phyloP scores from a whole-genome alignment of 495 filamentous ascomycete species.

The Viridothelium virens region DNA sequence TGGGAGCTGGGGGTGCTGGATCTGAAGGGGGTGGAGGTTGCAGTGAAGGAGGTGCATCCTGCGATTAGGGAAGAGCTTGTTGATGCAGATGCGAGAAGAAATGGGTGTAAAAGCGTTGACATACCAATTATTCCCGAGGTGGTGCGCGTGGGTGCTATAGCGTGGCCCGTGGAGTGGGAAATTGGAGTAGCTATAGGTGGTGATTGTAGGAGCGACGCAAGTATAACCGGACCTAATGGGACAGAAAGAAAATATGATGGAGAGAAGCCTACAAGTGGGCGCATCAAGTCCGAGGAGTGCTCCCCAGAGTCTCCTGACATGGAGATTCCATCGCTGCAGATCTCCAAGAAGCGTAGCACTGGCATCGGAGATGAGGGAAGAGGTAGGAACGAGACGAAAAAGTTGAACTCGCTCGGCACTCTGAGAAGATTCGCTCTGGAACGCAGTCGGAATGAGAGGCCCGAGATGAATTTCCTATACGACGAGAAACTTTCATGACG shows the following conservation, averaged over 20 bases:
- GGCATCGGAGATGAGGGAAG: background rate
- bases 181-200: background rate
- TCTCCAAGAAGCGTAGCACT: background rate
- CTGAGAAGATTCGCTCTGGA: background rate
- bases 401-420: background rate
- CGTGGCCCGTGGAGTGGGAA: conserved; percentile 2
- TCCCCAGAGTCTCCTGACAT: background rate
- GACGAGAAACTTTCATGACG: background rate
- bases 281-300: background rate
- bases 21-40: background rate
- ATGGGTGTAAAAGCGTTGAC: background rate
- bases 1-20: background rate
- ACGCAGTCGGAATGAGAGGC: background rate
- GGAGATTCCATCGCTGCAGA: background rate
- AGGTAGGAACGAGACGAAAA: background rate
- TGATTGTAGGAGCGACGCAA: background rate
- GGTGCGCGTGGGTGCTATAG: background rate
- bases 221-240: too few relatives aligned
- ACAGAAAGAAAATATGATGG: too few relatives aligned
- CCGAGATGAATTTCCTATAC: background rate
- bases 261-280: background rate
- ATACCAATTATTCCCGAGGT: conserved; percentile 1
- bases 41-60: background rate
- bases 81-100: background rate
- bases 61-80: background rate